Base-by-base conservation (phyloP, 345 rosid species). In the Populus pruinosa region DNA sequence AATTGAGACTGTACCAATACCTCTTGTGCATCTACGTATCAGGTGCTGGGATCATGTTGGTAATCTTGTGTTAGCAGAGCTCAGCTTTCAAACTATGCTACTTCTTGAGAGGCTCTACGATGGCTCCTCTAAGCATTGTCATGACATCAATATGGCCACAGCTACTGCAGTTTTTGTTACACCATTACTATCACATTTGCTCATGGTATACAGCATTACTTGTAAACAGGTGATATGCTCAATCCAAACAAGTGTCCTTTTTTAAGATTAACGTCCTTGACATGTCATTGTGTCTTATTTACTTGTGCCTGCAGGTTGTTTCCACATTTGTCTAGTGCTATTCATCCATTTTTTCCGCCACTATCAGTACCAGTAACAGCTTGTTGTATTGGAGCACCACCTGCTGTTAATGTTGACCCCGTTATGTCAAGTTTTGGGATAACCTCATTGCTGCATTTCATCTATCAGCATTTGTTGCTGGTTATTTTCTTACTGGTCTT, bases 11-110 rank as follows among this genome's bases (percentile, higher is more conserved):
- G 18, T 71, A 44, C 47, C 71, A 31, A 86, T n/a, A 29, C 35
- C 59, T 65, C 69, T 64, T 74, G 77, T 68, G 21, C 36, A 71
- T 79, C 33, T 44, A 36, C 78, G 79, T 68, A 36, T 75, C 83
- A 92, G 97, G 97, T 79, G 98, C 96, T 1, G 98, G 99, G 81
- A 89, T 94, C 79, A 94, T 91, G 99, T 83, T 95, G 89, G 96
- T 88, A 31, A 55, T 93, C 99, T 33, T 95, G 99, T 78, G 99
- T 95, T 29, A 93, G 99, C 63, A 98, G 99, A 38, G 98, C 99
- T 64, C 99, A 95, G 89, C 87, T 95, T 69, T 93, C 99, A 67
- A 95, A 86, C 82, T 95, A 95, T 82, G 95, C 99, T 0, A 92
- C 99, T 69, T 91, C 76, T 78, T 93, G 21, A 93, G 98, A 6